Base-by-base conservation (phyloP, 768 basidiomycete genomes). In the Auricularia cornea region DNA sequence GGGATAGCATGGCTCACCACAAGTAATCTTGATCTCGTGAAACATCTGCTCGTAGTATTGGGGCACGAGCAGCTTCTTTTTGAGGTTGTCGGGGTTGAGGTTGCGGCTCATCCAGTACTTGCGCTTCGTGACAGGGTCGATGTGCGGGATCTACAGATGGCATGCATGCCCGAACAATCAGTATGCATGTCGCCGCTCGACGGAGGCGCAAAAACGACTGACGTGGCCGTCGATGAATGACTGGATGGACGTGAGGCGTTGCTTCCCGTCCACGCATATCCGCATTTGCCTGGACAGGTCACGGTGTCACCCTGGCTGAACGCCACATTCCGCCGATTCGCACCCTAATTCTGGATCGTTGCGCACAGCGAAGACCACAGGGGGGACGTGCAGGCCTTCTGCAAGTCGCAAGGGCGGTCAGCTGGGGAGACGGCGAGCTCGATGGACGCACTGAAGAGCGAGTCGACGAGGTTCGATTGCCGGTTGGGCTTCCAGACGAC, bases 221-320 rank as follows among this genome's bases (percentile, higher is more conserved):
- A 78, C 76, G 69, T 74, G 65, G 41, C 85, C 78, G 61, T 89
- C 78, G 28, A 77, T 70, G 67, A 82, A 81, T 51, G 74, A 77
- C 66, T 77, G 75, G 60, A 81, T 78, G 0, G 78, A 77, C 0
- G 78, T 83, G 40, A 84, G 68, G 52, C 83, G 70, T 65, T 84
- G 82, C 64, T 84, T 84, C 6, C 82, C 82, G 52, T 84, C 83
- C 51, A 83, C 78, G 61, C 82, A 82, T 29, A 79, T 72, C 67
- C 77, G 70, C 18, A 81, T 67, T 2, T 66, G 26, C 54, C 54
- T 31, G 28, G 6, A 23, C 20, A 1, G 6, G 23, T 14, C 6
- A 12, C 1, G 20, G 0, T 23, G 12, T 8, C 18, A 18, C 38
- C 18, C 18, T 8, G 8, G 38, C 8, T 8, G 18, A 40, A 48